Percentiles rank a stretch among this genome's conserved stretches.
These are phyloP conservation scores for Biancaea sappan DNA, from an alignment of 306 rosid species.

Conservation along the genomic window DNA sequence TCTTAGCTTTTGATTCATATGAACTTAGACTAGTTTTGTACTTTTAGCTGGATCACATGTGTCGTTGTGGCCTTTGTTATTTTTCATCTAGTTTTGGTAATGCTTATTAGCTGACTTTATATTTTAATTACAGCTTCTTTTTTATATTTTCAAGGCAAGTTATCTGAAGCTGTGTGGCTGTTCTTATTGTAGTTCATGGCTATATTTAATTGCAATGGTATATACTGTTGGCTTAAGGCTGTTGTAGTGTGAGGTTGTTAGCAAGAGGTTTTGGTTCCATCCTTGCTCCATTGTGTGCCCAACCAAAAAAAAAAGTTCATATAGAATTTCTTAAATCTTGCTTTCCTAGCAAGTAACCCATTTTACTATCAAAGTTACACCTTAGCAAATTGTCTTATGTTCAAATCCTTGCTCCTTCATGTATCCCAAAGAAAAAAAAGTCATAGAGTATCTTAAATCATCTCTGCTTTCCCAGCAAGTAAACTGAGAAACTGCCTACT, in stretches of 20 bases:
- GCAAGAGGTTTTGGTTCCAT: no score
- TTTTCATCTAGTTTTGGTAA: not conserved
- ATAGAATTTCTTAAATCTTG: no score
- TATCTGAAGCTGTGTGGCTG: not conserved
- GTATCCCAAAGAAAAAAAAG: no score
- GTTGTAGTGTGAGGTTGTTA: not conserved
- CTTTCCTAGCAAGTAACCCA: no score
- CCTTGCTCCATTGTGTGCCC: no score
- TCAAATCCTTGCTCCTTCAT: no score
- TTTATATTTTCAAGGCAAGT: not conserved
- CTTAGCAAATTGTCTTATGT: no score
- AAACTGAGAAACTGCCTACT: not conserved
- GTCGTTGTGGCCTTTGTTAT: not conserved
- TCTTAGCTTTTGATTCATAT: constrained; percentile 2
- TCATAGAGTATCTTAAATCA: not conserved
- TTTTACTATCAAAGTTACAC: no score
- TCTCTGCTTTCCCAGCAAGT: not conserved
- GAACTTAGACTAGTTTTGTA: constrained; percentile 5
- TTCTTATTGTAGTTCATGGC: not conserved
- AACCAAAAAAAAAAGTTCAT: no score
- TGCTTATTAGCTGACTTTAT: not conserved
- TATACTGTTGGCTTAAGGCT: not conserved
- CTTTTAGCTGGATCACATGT: not conserved
- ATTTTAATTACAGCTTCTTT: not conserved
- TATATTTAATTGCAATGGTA: not conserved